Conservation (phyloP, 352 stramenopile genomes). For the Pythium coloratum region DNA sequence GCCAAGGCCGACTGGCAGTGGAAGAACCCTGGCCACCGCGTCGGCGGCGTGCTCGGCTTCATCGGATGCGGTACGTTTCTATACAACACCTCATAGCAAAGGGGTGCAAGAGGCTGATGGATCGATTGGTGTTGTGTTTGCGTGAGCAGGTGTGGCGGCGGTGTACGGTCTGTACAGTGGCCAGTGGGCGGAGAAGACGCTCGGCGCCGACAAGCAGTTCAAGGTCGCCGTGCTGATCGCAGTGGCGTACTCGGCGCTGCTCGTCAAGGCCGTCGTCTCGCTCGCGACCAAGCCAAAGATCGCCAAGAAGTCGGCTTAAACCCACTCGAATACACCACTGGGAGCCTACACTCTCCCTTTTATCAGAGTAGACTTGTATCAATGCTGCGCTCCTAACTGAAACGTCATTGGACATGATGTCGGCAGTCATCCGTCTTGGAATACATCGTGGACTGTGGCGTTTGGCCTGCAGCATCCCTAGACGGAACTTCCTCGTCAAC, state of each 20-base stretch:
- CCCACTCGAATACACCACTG: neutral
- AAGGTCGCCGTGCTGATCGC: conserved; percentile 40
- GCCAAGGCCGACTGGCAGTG: conserved; percentile 72
- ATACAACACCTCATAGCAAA: neutral
- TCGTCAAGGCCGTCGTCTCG: conserved; percentile 41
- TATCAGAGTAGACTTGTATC: too few relatives aligned
- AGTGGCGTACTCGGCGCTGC: conserved; percentile 44
- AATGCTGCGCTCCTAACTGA: too few relatives aligned
- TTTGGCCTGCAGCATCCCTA: too few relatives aligned
- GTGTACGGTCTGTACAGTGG: conserved; percentile 63
- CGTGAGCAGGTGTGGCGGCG: conserved; percentile 28
- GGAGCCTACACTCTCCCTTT: too few relatives aligned
- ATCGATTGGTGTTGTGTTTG: conserved; percentile 3
- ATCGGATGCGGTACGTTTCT: conserved; percentile 35
- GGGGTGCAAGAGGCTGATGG: neutral
- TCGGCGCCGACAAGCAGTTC: conserved; percentile 52
- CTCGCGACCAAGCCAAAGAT: conserved; percentile 24
- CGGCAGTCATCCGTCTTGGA: too few relatives aligned
- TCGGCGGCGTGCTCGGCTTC: conserved; percentile 54
- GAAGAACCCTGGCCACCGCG: conserved; percentile 66
- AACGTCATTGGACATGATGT: too few relatives aligned
- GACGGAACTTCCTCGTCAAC: too few relatives aligned
- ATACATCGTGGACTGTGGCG: too few relatives aligned
- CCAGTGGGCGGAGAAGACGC: conserved; percentile 41
- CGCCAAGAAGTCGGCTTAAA: conserved; percentile 24